Evolutionary conservation across 805 yeast species (phyloP).

Genomic region (Lipomyces starkeyi): DNA sequence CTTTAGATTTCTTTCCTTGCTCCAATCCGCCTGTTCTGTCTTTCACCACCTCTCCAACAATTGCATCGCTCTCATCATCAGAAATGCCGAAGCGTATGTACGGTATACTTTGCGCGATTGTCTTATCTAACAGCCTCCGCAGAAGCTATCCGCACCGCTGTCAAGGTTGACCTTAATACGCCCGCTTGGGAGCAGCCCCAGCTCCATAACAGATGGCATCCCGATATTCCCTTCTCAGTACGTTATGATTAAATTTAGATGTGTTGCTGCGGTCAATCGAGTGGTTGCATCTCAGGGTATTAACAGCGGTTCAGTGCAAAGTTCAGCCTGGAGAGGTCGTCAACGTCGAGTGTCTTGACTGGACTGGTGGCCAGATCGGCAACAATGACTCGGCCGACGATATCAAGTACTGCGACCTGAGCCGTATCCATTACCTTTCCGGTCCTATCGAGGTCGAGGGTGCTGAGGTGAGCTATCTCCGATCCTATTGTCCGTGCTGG

Average conservation of each 20-base stretch:
- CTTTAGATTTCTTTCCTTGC: background rate
- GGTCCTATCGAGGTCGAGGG: conserved; percentile 57
- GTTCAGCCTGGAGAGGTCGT: conserved; percentile 54
- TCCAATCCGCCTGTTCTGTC: background rate
- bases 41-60: background rate
- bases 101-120: background rate
- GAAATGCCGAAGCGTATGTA: conserved; percentile 17
- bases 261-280: background rate
- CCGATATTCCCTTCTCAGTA: conserved; percentile 54
- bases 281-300: background rate
- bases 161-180: conserved; percentile 51
- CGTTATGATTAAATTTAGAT: background rate
- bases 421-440: conserved; percentile 55
- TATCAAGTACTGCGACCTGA: conserved; percentile 53
- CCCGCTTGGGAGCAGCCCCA: conserved; percentile 57
- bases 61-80: background rate
- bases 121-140: background rate
- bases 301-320: conserved; percentile 30
- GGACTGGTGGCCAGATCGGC: conserved; percentile 60
- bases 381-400: conserved; percentile 59
- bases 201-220: conserved; percentile 61
- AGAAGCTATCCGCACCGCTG: conserved; percentile 48
- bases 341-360: conserved; percentile 58
- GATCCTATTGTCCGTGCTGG: background rate
- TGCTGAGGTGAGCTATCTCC: conserved; percentile 43